Evolutionary conservation across 2,329 filamentous ascomycete genomes (phyloP), one percentile per base, ranked within the genome.

Genomic region (Fusarium phyllophilum): DNA sequence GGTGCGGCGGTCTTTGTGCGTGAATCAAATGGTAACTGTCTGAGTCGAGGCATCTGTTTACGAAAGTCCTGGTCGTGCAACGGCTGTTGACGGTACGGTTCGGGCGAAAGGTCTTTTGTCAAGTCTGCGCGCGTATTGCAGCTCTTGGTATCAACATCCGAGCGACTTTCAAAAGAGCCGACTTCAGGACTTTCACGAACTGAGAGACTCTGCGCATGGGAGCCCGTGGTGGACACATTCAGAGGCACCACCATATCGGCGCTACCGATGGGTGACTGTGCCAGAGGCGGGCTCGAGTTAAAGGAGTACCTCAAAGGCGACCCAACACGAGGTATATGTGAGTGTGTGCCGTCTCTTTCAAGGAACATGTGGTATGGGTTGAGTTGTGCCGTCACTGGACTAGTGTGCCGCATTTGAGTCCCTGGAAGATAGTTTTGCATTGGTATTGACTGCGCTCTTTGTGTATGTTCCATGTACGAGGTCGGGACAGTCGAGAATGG

Each of bases 31-130:
- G 81, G 81, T 17, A 82, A 76, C 17, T 75, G 72, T 24, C 81
- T 79, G 46, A 79, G 80, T 20, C 48, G 76, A 8, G 81, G 81
- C 78, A 82, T 79, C 5, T 77, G 55, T 44, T 77, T 64, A 26
- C 77, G 78, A 59, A 81, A 82, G 46, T 70, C 51, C n/a, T 59
- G 29, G 11, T 52, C 41, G 20, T 46, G 59, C 8, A 36, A 22
- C 13, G 22, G n/a, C 20, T 58, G 48, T n/a, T 58, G 26, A 31
- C 34, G 34, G 10, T 49, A 18, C 9, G n/a, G 17, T 13, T 24
- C 13, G 2, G 55, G 33, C 6, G 62, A 54, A n/a, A 55, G 45
- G 7, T 49, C 52, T 34, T 71, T 44, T 9, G 24, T 62, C 18
- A 72, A 68, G 51, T 56, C 41, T 8, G 73, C 49, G 18, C 42